These are phyloP conservation scores for Backusella psychrophila DNA, from an alignment of 192 early-diverging fungal species.

Conservation along the genomic window DNA sequence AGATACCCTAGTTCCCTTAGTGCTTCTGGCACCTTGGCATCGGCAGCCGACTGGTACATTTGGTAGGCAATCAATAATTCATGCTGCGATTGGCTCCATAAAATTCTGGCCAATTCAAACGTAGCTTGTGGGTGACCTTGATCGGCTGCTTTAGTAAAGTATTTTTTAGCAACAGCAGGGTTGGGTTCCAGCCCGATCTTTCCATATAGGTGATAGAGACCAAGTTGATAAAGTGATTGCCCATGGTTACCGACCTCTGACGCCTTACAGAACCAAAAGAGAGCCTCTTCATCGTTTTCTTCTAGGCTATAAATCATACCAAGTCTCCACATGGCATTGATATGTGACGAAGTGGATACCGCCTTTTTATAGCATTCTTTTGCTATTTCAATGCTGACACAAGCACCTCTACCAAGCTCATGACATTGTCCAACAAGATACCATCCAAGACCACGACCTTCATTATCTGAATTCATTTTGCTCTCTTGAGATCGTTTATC, in stretches of 20 bases:
- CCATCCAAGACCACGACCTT: constrained; percentile 18
- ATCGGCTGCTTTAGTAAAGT: constrained; percentile 16
- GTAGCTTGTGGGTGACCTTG: constrained; percentile 24
- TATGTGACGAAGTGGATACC: not conserved
- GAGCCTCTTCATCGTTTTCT: constrained; percentile 9
- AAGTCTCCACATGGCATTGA: constrained; percentile 18
- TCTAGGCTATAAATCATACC: not conserved
- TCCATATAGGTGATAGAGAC: constrained; percentile 25
- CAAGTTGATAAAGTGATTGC: constrained; percentile 20
- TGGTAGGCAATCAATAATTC: constrained; percentile 4
- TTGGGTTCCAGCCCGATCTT: constrained; percentile 18
- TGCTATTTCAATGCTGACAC: constrained; percentile 9
- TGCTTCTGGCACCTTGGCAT: constrained; percentile 20
- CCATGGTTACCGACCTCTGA: constrained; percentile 14
- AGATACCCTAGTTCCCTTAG: constrained; percentile 15
- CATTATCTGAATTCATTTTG: not conserved
- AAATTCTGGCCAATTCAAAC: constrained; percentile 18
- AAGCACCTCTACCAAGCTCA: constrained; percentile 25
- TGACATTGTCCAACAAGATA: constrained; percentile 29
- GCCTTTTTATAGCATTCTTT: constrained; percentile 21
- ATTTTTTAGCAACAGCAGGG: constrained; percentile 13
- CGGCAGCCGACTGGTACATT: constrained; percentile 18
- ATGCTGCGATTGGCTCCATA: constrained; percentile 14
- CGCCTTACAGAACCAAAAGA: constrained; percentile 30
- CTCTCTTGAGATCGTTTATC: constrained; percentile 2